Percentiles rank a stretch among this genome's conserved stretches.
Evolutionary conservation across 345 rosid genomes (phyloP).

Genomic region (Populus pruinosa): DNA sequence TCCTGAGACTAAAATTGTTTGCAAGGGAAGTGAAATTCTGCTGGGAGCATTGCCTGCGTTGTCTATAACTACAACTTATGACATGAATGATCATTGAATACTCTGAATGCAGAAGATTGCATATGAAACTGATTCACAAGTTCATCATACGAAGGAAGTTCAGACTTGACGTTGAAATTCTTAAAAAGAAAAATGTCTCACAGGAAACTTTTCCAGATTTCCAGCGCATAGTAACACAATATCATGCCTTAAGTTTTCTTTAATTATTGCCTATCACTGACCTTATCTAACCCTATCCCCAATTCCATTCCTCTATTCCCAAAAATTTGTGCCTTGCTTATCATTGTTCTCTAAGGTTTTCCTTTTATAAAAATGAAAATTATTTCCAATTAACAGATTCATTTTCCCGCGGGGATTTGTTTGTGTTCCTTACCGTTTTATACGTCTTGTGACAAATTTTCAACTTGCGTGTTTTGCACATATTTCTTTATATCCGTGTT

Average conservation of each 20-base stretch:
- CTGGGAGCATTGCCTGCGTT: background rate
- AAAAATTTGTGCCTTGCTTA: no score
- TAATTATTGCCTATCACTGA: no score
- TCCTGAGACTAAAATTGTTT: background rate
- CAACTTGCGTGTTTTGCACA: background rate
- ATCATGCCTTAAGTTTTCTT: background rate
- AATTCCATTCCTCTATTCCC: no score
- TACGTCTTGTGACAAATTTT: background rate
- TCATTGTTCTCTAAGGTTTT: no score
- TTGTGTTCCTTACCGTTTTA: background rate
- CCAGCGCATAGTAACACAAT: background rate
- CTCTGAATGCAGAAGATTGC: background rate
- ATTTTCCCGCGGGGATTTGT: background rate
- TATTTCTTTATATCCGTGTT: no score
- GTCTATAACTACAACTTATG: background rate
- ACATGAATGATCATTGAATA: no score
- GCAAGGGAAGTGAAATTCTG: background rate
- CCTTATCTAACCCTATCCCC: no score
- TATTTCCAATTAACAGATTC: background rate
- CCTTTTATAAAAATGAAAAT: no score
- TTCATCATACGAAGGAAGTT: background rate
- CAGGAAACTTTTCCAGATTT: background rate
- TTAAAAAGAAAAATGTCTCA: background rate
- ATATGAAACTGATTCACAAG: background rate
- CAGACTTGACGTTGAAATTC: background rate